Base-by-base conservation (phyloP, 1,284 basidiomycete species). In the Cutaneotrichosporon cavernicola region DNA sequence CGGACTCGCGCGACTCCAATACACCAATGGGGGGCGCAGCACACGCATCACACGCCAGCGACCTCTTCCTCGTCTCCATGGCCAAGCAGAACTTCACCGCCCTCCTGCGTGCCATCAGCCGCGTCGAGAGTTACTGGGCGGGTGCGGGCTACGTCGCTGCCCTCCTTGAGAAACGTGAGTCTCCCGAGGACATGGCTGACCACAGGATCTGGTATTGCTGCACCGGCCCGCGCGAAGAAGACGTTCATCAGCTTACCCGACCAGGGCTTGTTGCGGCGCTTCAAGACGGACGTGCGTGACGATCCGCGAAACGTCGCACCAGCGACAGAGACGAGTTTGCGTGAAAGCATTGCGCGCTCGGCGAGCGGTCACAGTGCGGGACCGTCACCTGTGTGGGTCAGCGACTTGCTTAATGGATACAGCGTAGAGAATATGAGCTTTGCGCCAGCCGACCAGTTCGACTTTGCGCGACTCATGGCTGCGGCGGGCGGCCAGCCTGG, bases 241-340 rank as follows among this genome's bases (percentile, higher is more conserved):
- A 81, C 81, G 16, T 81, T 81, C 68, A 81, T 82, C 32, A 79
- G 79, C 4, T 64, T 82, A 10, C 81, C 80, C 3, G 81, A 82
- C 64, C 76, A 72, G 21, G 81, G 81, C 5, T 66, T 82, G 4
- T 64, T 82, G 18, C 69, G 72, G 43, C 74, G 81, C 11, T 81
- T 81, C 65, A 77, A 75, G 1, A 72, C 75, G 71, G 76, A 77
- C 64, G 55, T 56, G 21, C 71, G 65, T 11, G 69, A 80, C 58
- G 72, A 81, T 61, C 80, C 80, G 5, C 71, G 76, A 30, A 75
- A 81, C 63, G 74, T 80, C 10, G 76, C 74, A 2, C 78, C 81
- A 9, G 71, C 80, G 10, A 81, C 79, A 5, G 79, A 81, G 46
- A 81, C 78, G 14, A 78, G 77, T 14, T 61, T 82, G 61, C 65